Conservation (phyloP, 441 rosid species). For the Omphalea diandra region DNA sequence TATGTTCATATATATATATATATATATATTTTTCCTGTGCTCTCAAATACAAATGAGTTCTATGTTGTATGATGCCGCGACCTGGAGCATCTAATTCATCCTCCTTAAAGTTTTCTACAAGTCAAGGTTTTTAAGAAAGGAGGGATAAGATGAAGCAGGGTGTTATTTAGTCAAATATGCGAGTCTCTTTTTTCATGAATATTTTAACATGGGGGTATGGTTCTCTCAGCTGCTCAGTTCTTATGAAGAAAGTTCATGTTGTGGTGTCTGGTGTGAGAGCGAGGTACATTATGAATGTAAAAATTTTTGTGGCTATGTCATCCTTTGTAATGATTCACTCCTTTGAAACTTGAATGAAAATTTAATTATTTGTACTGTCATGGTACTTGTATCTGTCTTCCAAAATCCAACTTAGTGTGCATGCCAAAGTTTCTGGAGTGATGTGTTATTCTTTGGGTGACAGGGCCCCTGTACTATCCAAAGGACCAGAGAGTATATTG, state of each 20-base stretch:
- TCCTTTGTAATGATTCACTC: not conserved
- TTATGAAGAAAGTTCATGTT: no score
- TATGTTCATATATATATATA: not conserved
- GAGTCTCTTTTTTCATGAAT: no score
- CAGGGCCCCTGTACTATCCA: constrained; percentile 29
- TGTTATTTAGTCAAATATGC: not conserved
- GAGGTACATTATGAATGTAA: no score
- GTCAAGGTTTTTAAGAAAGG: not conserved
- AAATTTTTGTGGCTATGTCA: no score
- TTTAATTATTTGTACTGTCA: not conserved
- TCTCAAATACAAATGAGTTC: not conserved
- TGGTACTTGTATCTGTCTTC: not conserved
- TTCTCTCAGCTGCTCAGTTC: not conserved
- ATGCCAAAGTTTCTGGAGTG: not conserved
- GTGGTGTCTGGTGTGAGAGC: no score
- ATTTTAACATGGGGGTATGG: not conserved
- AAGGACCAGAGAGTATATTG: constrained; percentile 33
- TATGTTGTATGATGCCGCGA: not conserved
- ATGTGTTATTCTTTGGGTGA: not conserved
- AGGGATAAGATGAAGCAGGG: not conserved
- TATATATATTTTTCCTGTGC: not conserved
- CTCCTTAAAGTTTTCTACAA: not conserved
- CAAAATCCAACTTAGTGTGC: not conserved
- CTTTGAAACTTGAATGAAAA: not conserved
- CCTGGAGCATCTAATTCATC: not conserved